Conservation (phyloP, 192 early-diverging fungal species). For the Linnemannia zychae region DNA sequence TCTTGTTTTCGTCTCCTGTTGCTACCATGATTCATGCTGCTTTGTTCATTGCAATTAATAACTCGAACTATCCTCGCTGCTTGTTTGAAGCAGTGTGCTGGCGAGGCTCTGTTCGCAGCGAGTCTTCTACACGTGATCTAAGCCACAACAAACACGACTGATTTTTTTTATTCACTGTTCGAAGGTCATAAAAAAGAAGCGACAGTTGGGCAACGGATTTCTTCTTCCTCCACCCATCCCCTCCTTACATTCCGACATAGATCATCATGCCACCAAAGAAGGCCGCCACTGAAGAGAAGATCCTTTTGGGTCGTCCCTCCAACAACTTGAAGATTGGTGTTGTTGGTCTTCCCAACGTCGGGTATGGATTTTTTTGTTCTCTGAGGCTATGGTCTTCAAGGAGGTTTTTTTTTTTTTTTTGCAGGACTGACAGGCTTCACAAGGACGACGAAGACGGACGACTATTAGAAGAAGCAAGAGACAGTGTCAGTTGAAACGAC, state of each 20-base stretch:
- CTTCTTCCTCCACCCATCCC: not conserved
- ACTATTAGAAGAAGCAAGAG: not conserved
- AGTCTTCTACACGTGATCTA: constrained; percentile 1
- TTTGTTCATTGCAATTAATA: not conserved
- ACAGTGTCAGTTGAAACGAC: not conserved
- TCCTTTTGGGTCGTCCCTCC: constrained; percentile 83
- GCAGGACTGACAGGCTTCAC: not conserved
- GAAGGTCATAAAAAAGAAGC: not conserved
- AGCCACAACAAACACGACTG: constrained; percentile 19
- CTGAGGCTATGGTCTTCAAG: no score
- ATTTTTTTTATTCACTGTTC: not conserved
- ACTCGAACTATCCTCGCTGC: no score
- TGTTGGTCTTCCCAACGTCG: constrained; percentile 98
- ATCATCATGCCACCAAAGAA: constrained; percentile 88
- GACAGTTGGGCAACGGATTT: not conserved
- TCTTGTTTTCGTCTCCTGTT: not conserved
- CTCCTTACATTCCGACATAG: constrained; percentile 25
- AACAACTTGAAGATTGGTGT: constrained; percentile 96
- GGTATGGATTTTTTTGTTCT: constrained; percentile 43
- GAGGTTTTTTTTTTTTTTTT: not conserved
- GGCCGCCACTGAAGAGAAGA: constrained; percentile 78
- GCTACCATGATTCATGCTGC: no score
- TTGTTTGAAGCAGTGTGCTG: no score
- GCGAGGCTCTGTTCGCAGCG: no score
- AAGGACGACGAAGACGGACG: no score